Conservation (phyloP, 2,329 filamentous ascomycete genomes). For the Cytospora piceae region DNA sequence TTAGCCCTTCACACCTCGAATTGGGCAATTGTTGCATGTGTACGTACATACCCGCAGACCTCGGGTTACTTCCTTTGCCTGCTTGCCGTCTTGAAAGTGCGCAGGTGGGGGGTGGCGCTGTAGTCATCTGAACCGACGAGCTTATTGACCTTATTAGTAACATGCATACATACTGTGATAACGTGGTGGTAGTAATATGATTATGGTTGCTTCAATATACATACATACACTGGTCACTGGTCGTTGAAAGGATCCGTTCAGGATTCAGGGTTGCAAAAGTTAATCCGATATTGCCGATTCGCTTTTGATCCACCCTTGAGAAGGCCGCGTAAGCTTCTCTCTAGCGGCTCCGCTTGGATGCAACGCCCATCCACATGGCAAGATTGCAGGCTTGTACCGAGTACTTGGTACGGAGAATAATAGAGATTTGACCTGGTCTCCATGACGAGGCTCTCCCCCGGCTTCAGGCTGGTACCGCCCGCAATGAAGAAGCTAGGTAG, state of each 20-base stretch:
- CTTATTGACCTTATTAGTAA: too few species aligned
- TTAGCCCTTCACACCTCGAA: too few species aligned
- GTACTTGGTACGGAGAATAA: conserved; percentile 8
- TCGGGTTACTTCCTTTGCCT: too few species aligned
- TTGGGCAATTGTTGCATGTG: too few species aligned
- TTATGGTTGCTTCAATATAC: too few species aligned
- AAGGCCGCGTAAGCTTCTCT: conserved; percentile 31
- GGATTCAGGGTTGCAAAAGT: conserved; percentile 7
- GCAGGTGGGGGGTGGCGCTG: too few species aligned
- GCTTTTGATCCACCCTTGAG: conserved; percentile 17
- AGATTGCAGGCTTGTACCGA: conserved; percentile 18
- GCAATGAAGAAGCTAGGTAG: conserved; percentile 5
- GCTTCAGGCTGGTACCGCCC: conserved; percentile 16
- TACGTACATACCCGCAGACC: too few species aligned
- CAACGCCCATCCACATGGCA: conserved; percentile 29
- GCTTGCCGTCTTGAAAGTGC: too few species aligned
- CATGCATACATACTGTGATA: not conserved
- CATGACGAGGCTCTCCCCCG: conserved; percentile 5
- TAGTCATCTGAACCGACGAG: too few species aligned
- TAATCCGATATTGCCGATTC: conserved; percentile 14
- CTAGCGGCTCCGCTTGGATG: conserved; percentile 30
- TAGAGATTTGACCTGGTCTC: not conserved
- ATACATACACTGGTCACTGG: not conserved
- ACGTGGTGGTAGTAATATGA: too few species aligned
- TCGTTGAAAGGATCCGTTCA: conserved; percentile 12